Evolutionary conservation across 2,329 filamentous ascomycete genomes (phyloP).

Genomic region (Penicillium expansum): DNA sequence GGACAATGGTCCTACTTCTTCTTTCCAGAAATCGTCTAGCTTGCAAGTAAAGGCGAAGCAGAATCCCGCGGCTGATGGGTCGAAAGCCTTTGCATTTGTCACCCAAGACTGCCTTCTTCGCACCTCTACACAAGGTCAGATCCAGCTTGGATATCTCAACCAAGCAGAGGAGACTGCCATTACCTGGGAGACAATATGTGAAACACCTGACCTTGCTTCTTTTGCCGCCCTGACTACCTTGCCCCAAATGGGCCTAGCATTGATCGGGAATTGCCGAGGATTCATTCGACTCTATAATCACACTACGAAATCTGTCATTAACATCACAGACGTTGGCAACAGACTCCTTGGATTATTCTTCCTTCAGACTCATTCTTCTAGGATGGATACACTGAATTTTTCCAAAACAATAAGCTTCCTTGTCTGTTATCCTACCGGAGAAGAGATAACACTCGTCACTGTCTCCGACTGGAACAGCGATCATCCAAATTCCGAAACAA

Average conservation of each 20-base stretch:
- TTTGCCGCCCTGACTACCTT: conserved; percentile 33
- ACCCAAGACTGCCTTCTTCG: conserved; percentile 34
- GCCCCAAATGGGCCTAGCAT: conserved; percentile 31
- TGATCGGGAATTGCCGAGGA: conserved; percentile 36
- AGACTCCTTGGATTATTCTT: conserved; percentile 31
- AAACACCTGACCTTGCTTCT: conserved; percentile 30
- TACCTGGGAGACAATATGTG: conserved; percentile 29
- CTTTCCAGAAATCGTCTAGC: background rate
- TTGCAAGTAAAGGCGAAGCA: background rate
- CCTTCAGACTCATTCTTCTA: conserved; percentile 17
- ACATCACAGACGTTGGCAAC: conserved; percentile 26
- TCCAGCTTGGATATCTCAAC: conserved; percentile 31
- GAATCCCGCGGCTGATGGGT: conserved; percentile 12
- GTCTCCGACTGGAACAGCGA: conserved; percentile 15
- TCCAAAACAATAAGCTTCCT: conserved; percentile 25
- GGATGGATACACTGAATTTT: conserved; percentile 1
- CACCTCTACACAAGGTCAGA: conserved; percentile 28
- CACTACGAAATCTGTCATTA: conserved; percentile 25
- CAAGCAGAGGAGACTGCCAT: conserved; percentile 14
- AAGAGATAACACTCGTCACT: conserved; percentile 31
- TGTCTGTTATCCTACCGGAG: conserved; percentile 25
- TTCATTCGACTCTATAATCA: conserved; percentile 38
- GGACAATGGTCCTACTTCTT: background rate
- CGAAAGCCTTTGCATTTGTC: conserved; percentile 37
- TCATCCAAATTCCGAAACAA: conserved; percentile 40